Evolutionary conservation across 371 early-diverging fungal species (phyloP).

Genomic region (Mortierella sp.): DNA sequence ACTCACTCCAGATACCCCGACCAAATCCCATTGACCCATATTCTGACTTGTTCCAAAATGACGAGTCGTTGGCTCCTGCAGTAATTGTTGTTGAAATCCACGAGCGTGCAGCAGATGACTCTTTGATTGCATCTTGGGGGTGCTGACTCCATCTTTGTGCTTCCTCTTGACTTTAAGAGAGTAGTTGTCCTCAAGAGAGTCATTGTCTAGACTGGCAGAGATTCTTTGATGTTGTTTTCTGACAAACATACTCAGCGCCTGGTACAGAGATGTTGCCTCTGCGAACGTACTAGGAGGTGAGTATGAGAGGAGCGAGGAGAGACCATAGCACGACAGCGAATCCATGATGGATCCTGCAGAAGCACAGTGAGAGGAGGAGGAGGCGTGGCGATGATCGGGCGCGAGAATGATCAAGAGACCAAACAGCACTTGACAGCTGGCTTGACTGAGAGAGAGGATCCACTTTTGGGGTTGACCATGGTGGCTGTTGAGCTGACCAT

Average conservation of each 20-base stretch:
- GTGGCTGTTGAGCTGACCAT: not conserved
- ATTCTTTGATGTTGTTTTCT: conserved; percentile 1
- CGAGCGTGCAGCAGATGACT: no score
- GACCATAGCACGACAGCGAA: not conserved
- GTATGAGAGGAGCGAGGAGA: not conserved
- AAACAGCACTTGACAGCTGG: conserved; percentile 19
- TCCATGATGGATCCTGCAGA: conserved; percentile 4
- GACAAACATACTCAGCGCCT: conserved; percentile 19
- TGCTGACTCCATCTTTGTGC: not conserved
- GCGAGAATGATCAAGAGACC: conserved; percentile 31
- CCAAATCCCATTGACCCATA: conserved; percentile 52
- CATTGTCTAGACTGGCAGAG: not conserved
- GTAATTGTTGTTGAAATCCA: not conserved
- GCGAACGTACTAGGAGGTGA: conserved; percentile 12
- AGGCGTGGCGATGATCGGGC: conserved; percentile 2
- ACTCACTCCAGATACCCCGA: conserved; percentile 49
- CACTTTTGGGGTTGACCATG: not conserved
- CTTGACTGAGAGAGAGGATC: conserved; percentile 14
- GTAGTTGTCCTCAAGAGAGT: conserved; percentile 20
- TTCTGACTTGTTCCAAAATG: conserved; percentile 27
- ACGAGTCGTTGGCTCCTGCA: not conserved
- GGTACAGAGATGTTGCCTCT: conserved; percentile 26
- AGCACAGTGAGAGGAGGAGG: not conserved
- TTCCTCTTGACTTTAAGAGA: conserved; percentile 19
- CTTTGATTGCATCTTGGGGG: not conserved